Base-by-base conservation (phyloP, 2,329 filamentous ascomycete species). In the Pseudocercospora fuligena region DNA sequence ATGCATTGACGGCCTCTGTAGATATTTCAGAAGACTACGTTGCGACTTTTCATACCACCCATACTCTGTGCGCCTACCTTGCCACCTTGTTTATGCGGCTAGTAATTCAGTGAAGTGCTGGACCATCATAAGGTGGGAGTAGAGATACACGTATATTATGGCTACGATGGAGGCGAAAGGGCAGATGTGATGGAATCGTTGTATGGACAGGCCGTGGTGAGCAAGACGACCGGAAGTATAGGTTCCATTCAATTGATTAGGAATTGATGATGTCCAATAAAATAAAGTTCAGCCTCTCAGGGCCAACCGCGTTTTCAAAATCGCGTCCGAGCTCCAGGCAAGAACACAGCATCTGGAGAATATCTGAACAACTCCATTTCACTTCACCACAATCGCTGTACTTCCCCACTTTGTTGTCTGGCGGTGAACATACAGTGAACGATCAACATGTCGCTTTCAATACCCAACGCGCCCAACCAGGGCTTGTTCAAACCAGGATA, bases 401-500 rank as follows among this genome's bases (percentile, higher is more conserved):
- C 47, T 27, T 51, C 19, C n/a, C 12, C 9, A 25, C 47, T 12
- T 12, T 21, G 8, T 25, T 19, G 47, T 12, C 19, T 27, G 19
- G 46, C 46, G 12, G n/a, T 49, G 5, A 23, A 49, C 4, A 49
- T 25, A 49, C 46, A 49, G 19, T 21, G 23, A 21, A 3, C 47
- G 23, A 51, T 5, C 47, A 19, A 51, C 75, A 98, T 99, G 95
- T 99, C 95, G 82, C 89, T 99, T 80, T 92, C 93, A 79, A 96
- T 99, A 79, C 95, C 95, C 71, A 92, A 89, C 81, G 94, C 95
- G 75, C 95, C 95, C 70, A 97, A 97, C 81, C 87, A 91, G 77
- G 91, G 92, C 80, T 88, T 98, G 47, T 98, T 99, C 87, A 98
- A 98, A 86, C 86, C 90, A 76, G 94, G 94, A 76, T 99, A 99